A percentile compares a stretch with the other conserved stretches of the same genome.
Evolutionary conservation across 148 eudicot species (phyloP).

Genomic region (Cornus suecica): DNA sequence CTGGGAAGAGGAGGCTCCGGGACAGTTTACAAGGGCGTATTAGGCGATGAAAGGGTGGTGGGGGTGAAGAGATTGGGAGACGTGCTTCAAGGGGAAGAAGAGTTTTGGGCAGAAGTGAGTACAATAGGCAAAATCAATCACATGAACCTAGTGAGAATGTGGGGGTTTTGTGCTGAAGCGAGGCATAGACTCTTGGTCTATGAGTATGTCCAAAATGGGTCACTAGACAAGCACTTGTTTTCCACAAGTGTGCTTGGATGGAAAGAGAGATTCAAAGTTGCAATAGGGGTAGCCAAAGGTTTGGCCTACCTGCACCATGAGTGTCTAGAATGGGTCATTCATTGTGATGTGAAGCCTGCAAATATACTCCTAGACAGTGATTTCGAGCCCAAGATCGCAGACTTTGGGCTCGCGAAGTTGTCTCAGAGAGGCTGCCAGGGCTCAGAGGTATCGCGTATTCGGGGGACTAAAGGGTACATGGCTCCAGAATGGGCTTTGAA

Average conservation of each 20-base stretch:
- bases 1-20: constrained; percentile 17
- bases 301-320: constrained; percentile 21
- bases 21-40: constrained; percentile 10
- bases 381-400: constrained; percentile 12
- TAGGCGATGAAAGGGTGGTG: constrained; percentile 14
- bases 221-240: constrained; percentile 6
- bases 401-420: constrained; percentile 17
- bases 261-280: constrained; percentile 13
- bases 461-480: constrained; percentile 21
- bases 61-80: constrained; percentile 15
- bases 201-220: constrained; percentile 9
- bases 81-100: constrained; percentile 13
- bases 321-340: constrained; percentile 22
- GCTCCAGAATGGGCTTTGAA: constrained; percentile 24
- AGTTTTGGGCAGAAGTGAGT: constrained; percentile 15
- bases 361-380: constrained; percentile 14
- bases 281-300: constrained; percentile 19
- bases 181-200: constrained; percentile 15
- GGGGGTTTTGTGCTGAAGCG: constrained; percentile 18
- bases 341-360: constrained; percentile 21
- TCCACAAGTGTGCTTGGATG: constrained; percentile 7
- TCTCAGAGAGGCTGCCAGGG: background rate
- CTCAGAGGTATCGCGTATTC: constrained; percentile 10
- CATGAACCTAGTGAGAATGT: constrained; percentile 18
- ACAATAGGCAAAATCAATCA: constrained; percentile 18